Percentiles rank a stretch among this genome's conserved stretches.
These are phyloP conservation scores for Yamadazyma songkhlaensis DNA, from an alignment of 1,139 yeast genomes.

Conservation along the genomic window DNA sequence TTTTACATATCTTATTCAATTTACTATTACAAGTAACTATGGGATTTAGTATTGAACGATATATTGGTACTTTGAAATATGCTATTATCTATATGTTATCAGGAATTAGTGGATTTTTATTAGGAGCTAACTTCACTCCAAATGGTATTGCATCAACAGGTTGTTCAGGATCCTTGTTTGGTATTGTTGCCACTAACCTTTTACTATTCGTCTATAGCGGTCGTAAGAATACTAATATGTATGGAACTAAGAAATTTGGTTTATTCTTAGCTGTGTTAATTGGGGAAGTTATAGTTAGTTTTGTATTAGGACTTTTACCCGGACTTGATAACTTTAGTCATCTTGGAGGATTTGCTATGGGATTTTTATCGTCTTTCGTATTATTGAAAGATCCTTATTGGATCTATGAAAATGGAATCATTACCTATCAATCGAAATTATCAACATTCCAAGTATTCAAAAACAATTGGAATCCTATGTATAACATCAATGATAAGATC, in stretches of 20 bases:
- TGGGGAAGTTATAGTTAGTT: slow-evolving; percentile 56
- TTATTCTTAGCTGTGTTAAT: slow-evolving; percentile 48
- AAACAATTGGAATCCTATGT: slow-evolving; percentile 43
- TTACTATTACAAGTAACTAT: slow-evolving; percentile 57
- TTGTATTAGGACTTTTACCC: slow-evolving; percentile 67
- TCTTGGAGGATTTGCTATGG: slow-evolving; percentile 73
- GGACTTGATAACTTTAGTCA: slow-evolving; percentile 78
- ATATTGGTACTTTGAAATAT: slow-evolving; percentile 57
- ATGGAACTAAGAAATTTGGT: slow-evolving; percentile 41
- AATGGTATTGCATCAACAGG: slow-evolving; percentile 70
- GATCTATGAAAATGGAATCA: slow-evolving; percentile 41
- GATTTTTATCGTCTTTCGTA: slow-evolving; percentile 50
- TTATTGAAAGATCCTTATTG: slow-evolving; percentile 61
- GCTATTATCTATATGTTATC: slow-evolving; percentile 56
- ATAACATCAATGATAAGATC: slow-evolving; percentile 34
- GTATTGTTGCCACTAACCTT: slow-evolving; percentile 63
- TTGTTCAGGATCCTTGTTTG: slow-evolving; percentile 74
- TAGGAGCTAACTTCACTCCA: slow-evolving; percentile 74
- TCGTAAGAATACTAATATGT: slow-evolving; percentile 41
- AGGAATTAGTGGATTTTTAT: slow-evolving; percentile 66
- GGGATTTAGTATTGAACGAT: slow-evolving; percentile 62
- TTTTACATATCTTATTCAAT: slow-evolving; percentile 67
- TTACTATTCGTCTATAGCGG: slow-evolving; percentile 58
- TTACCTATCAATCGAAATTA: slow-evolving; percentile 34
- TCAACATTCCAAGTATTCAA: slow-evolving; percentile 40